phyloP scores from a whole-genome alignment of 768 basidiomycete genomes.

The Lactarius hengduanensis region DNA sequence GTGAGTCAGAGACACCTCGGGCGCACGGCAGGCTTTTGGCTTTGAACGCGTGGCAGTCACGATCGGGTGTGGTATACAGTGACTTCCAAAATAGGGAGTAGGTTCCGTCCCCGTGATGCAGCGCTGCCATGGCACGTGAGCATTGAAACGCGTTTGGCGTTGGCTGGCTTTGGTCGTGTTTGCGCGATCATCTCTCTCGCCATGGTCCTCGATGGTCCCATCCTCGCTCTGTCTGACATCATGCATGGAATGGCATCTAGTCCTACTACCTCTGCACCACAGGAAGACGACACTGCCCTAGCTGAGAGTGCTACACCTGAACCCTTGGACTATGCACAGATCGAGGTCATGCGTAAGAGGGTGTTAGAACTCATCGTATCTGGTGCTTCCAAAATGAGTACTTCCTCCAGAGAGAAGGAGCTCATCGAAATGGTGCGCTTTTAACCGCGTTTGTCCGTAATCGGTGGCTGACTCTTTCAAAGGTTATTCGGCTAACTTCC shows the following conservation, averaged over 20 bases:
- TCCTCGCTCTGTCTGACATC: conserved; percentile 55
- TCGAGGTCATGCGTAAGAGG: conserved; percentile 48
- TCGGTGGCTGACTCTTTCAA: conserved; percentile 11
- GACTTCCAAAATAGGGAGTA: conserved; percentile 6
- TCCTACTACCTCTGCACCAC: conserved; percentile 37
- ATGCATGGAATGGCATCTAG: conserved; percentile 54
- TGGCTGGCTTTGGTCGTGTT: conserved; percentile 36
- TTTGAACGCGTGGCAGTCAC: background rate
- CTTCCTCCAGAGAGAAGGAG: conserved; percentile 47
- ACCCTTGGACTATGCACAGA: conserved; percentile 47
- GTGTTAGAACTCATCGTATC: conserved; percentile 45
- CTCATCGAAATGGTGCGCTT: conserved; percentile 53
- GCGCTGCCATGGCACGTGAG: conserved; percentile 34
- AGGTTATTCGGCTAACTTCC: conserved; percentile 52
- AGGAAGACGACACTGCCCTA: conserved; percentile 30
- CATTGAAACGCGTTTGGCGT: conserved; percentile 22
- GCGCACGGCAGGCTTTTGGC: background rate
- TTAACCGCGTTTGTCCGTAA: conserved; percentile 8
- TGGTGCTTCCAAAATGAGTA: conserved; percentile 31
- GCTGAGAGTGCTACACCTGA: conserved; percentile 36
- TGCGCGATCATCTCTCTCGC: conserved; percentile 25
- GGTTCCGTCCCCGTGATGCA: conserved; percentile 35
- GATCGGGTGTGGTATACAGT: background rate
- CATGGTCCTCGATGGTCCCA: conserved; percentile 40
- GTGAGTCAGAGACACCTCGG: background rate